phyloP scores from a whole-genome alignment of 805 yeast genomes.

The Kazachstania taianensis region DNA sequence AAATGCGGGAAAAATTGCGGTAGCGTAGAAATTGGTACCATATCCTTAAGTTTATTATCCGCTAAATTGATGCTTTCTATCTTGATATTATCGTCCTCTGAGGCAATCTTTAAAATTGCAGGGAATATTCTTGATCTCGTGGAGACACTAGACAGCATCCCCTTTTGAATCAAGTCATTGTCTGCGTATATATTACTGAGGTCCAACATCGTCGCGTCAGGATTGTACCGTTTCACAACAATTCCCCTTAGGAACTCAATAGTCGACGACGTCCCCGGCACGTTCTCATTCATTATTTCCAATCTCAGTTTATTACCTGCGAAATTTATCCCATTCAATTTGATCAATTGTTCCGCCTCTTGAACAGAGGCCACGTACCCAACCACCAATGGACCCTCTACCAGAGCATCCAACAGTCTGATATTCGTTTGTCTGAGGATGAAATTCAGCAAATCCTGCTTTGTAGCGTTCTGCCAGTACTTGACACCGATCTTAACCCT shows the following conservation, averaged over 20 bases:
- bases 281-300: constrained; percentile 25
- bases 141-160: constrained; percentile 51
- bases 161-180: constrained; percentile 45
- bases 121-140: constrained; percentile 77
- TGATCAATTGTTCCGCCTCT: constrained; percentile 50
- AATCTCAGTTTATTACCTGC: constrained; percentile 63
- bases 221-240: constrained; percentile 56
- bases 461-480: constrained; percentile 77
- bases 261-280: constrained; percentile 33
- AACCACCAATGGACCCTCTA: constrained; percentile 47
- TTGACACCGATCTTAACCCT: constrained; percentile 47
- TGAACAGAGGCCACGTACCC: constrained; percentile 46
- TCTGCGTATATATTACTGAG: constrained; percentile 57
- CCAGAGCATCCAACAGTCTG: constrained; percentile 40
- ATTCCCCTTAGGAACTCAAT: constrained; percentile 54
- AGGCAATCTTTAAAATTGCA: constrained; percentile 78
- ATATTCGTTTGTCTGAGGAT: constrained; percentile 57
- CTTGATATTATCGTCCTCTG: constrained; percentile 34
- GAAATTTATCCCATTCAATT: constrained; percentile 69
- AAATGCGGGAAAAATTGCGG: constrained; percentile 67
- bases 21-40: constrained; percentile 48
- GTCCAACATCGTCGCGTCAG: constrained; percentile 56
- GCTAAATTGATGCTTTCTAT: constrained; percentile 68
- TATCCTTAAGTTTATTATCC: constrained; percentile 53
- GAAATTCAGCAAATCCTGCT: constrained; percentile 58